These are phyloP conservation scores for Chaetoceros tenuissimus DNA, from an alignment of 108 stramenopile genomes.

Conservation along the genomic window DNA sequence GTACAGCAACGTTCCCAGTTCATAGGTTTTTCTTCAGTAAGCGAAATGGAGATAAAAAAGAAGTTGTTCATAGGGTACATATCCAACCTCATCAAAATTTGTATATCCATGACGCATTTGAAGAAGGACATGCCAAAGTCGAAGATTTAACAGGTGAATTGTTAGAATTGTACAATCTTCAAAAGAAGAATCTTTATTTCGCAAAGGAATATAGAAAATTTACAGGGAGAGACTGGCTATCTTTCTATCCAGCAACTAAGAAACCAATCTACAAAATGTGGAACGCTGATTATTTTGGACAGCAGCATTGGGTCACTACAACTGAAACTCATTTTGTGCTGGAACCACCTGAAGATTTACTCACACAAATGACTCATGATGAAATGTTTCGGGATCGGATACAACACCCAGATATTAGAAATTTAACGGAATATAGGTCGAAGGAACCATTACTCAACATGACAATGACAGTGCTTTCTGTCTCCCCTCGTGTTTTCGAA, in stretches of 20 bases:
- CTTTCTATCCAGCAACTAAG: conserved; percentile 21
- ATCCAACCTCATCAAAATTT: conserved; percentile 13
- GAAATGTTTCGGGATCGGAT: not conserved
- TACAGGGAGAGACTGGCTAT: conserved; percentile 40
- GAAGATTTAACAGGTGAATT: conserved; percentile 1
- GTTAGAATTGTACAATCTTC: conserved; percentile 18
- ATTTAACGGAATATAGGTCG: conserved; percentile 1
- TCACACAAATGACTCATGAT: not conserved
- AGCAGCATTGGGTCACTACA: conserved; percentile 61
- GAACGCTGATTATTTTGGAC: conserved; percentile 44
- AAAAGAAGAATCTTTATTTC: conserved; percentile 29
- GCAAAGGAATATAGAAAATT: conserved; percentile 28
- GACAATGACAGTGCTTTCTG: conserved; percentile 32
- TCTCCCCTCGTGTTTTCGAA: conserved; percentile 55
- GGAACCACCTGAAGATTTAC: conserved; percentile 26
- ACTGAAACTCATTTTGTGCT: conserved; percentile 61
- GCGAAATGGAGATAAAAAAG: conserved; percentile 2
- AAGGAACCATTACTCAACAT: conserved; percentile 14
- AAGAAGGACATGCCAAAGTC: not conserved
- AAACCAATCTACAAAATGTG: conserved; percentile 29
- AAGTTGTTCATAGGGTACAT: conserved; percentile 19
- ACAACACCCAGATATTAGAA: not conserved
- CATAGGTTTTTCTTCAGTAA: conserved; percentile 24
- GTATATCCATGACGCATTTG: conserved; percentile 38
- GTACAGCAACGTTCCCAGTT: conserved; percentile 35